A percentile compares a stretch with the other conserved stretches of the same genome.
Conservation (phyloP, 768 basidiomycete genomes). For the Lactifluus rugatus region DNA sequence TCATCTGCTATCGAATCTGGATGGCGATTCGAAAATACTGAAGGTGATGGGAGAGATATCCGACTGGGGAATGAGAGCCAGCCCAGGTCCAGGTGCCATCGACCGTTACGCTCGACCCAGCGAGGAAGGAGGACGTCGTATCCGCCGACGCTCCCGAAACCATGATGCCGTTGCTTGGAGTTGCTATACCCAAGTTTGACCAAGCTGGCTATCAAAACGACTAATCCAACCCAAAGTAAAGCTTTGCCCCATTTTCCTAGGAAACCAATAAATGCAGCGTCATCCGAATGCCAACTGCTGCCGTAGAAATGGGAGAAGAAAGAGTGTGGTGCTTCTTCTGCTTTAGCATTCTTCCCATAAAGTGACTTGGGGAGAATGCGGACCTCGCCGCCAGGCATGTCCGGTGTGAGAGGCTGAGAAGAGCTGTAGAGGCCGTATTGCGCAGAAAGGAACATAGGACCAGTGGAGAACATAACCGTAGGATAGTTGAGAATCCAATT, state of each 20-base stretch:
- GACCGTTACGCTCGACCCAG: conserved; percentile 56
- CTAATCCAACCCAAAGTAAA: conserved; percentile 76
- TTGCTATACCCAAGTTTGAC: conserved; percentile 45
- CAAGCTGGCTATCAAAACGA: conserved; percentile 61
- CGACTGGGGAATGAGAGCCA: conserved; percentile 39
- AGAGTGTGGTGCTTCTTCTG: conserved; percentile 73
- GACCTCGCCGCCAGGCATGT: conserved; percentile 54
- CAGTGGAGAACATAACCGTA: conserved; percentile 99
- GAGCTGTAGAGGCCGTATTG: conserved; percentile 85
- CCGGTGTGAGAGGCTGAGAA: conserved; percentile 46
- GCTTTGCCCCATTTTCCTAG: conserved; percentile 80
- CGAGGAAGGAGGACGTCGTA: conserved; percentile 77
- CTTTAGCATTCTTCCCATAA: conserved; percentile 94
- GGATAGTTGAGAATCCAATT: conserved; percentile 95
- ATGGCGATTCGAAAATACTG: conserved; percentile 1
- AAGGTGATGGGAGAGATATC: conserved; percentile 3
- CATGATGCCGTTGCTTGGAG: conserved; percentile 48
- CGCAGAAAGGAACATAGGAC: conserved; percentile 96
- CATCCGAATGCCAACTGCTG: conserved; percentile 96
- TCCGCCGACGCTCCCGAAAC: conserved; percentile 51
- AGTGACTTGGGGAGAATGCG: conserved; percentile 91
- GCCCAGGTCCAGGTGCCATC: conserved; percentile 65
- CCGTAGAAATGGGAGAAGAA: conserved; percentile 99
- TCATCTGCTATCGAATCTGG: not conserved
- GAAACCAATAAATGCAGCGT: conserved; percentile 95